Evolutionary conservation across 208 protist genomes (phyloP).

Genomic region (Porcisia hertigi): DNA sequence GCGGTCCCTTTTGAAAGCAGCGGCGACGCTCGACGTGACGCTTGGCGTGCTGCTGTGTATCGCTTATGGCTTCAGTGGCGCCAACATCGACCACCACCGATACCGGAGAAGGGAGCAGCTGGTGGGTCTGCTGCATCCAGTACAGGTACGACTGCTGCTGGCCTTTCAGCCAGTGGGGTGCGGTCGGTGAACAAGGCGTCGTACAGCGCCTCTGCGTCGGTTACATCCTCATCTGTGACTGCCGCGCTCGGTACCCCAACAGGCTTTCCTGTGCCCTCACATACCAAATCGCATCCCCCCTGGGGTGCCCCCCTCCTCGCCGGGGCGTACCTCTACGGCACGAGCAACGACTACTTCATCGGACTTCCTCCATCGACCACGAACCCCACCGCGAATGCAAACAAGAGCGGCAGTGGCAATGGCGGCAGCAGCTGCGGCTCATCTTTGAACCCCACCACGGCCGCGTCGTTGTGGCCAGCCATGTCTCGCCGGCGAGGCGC

Average conservation of each 20-base stretch:
- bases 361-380: constrained; percentile 22
- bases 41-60: constrained; percentile 33
- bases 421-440: neutral
- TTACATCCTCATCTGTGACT: neutral
- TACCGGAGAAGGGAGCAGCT: neutral
- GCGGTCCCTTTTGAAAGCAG: constrained; percentile 61
- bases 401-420: constrained; percentile 1
- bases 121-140: neutral
- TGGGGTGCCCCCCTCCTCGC: constrained; percentile 71
- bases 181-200: neutral
- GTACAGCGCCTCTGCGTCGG: neutral
- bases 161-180: neutral
- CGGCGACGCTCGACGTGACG: constrained; percentile 13
- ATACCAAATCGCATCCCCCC: constrained; percentile 18
- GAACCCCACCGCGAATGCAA: constrained; percentile 2
- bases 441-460: neutral
- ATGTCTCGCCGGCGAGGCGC: constrained; percentile 48
- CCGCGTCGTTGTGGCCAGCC: constrained; percentile 22
- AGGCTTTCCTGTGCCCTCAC: neutral
- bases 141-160: neutral
- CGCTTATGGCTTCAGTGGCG: constrained; percentile 50
- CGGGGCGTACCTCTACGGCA: constrained; percentile 58
- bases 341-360: constrained; percentile 80
- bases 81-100: constrained; percentile 1
- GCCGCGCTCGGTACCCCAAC: neutral